Evolutionary conservation across 345 rosid species (phyloP).

Genomic region (Fremontodendron californicum): DNA sequence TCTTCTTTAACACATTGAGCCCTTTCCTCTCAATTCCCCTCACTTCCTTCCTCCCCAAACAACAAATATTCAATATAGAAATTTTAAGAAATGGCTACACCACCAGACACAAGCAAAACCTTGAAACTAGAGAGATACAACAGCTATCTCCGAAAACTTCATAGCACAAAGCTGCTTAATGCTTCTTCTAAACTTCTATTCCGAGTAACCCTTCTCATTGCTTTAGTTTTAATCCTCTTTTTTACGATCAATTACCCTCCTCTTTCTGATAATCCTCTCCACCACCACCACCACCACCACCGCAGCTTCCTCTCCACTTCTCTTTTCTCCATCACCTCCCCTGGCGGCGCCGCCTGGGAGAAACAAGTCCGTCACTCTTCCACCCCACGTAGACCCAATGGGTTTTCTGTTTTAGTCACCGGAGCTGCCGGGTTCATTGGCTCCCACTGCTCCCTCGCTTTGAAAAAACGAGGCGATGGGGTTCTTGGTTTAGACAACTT

Average conservation of each 20-base stretch:
- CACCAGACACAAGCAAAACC: constrained; percentile 81
- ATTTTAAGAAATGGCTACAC: constrained; percentile 42
- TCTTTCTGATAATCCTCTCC: constrained; percentile 39
- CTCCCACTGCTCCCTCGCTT: constrained; percentile 59
- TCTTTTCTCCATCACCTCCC: constrained; percentile 32
- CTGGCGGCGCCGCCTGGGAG: constrained; percentile 71
- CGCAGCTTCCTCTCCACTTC: constrained; percentile 45
- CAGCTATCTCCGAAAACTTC: constrained; percentile 69
- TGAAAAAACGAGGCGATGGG: constrained; percentile 76
- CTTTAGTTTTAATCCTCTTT: constrained; percentile 67
- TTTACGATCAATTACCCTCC: constrained; percentile 82
- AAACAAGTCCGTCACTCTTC: constrained; percentile 75
- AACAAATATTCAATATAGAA: background rate
- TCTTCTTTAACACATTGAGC: background rate
- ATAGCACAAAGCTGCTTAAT: constrained; percentile 64
- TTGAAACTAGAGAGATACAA: constrained; percentile 86
- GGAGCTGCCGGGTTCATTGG: constrained; percentile 87
- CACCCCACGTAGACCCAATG: constrained; percentile 60
- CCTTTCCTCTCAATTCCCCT: background rate
- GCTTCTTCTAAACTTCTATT: constrained; percentile 83
- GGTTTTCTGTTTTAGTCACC: constrained; percentile 67
- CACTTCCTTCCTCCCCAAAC: background rate
- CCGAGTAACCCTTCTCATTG: constrained; percentile 72
- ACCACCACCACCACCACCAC: constrained; percentile 40
- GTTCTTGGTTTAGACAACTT: constrained; percentile 77